Evolutionary conservation across 441 rosid genomes (phyloP), one percentile per base, ranked within the genome.

Genomic region (Geranium incanum): DNA sequence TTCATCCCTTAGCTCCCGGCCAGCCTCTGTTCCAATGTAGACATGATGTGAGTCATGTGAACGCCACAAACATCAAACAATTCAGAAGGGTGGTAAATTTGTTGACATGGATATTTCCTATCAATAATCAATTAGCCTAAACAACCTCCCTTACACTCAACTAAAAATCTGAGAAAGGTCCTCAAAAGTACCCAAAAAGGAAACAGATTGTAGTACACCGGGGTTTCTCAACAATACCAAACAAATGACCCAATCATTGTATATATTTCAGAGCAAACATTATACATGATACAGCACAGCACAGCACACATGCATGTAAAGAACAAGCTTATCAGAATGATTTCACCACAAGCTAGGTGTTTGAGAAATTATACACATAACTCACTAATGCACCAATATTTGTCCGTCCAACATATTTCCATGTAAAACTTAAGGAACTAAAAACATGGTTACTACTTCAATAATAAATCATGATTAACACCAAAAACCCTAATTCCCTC

Each of bases 1-100:
- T 62, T 67, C 71, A 70, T 75, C 81, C 63, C 28, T 37, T 23
- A 38, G 73, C 71, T 74, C 86, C 57, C 28, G 71, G 68, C 71
- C 76, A 62, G 48, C 70, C 72, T 76, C 89, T 81, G 76, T 52
- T 23, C 5, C 74, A 65, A 70, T 13, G 19, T 5, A 13, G 6
- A 70, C 37, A 36, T 8, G 67, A 64, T 64, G 37, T 64, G n/a
- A 64, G 16, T 5, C 67, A 33, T 43, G 48, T 0, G 48, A 43
- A 43, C 12, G 9, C 28, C 33, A 66, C 5, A 59, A 68, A 43
- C 9, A 16, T 7, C 48, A 3, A 72, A 13, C 21, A 55, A 41
- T 43, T 37, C 12, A 33, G 65, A 55, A 36, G 33, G 33, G n/a
- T 45, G 11, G 19, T 33, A 72, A 4, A 45, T 50, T 3, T 11